phyloP scores from a whole-genome alignment of 352 stramenopile species.

The Phytophthora nicotianae region DNA sequence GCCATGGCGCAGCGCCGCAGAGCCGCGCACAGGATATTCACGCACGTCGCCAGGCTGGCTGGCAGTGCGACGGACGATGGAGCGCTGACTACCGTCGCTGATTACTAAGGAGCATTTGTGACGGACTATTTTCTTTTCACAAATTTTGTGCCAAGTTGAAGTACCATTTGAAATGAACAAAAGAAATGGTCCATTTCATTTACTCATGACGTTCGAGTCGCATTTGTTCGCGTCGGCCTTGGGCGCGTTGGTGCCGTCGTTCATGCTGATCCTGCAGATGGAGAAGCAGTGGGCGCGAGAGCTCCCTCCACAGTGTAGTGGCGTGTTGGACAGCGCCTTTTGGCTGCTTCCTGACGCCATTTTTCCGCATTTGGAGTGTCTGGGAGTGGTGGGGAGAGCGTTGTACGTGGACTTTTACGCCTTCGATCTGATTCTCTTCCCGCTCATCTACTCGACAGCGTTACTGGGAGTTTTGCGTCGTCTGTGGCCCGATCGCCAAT shows the following conservation, averaged over 20 bases:
- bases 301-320: constrained; percentile 43
- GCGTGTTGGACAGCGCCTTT: constrained; percentile 41
- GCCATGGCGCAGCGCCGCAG: constrained; percentile 38
- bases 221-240: constrained; percentile 39
- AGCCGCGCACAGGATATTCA: constrained; percentile 31
- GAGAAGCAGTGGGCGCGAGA: constrained; percentile 36
- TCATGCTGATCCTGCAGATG: constrained; percentile 42
- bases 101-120: not conserved
- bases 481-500: constrained; percentile 31
- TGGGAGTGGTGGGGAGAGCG: constrained; percentile 31
- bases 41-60: constrained; percentile 27
- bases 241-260: constrained; percentile 41
- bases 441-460: constrained; percentile 46
- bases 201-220: constrained; percentile 34
- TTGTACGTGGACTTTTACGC: constrained; percentile 52
- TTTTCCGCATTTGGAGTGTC: constrained; percentile 45
- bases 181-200: too few relatives aligned
- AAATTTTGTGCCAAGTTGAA: not conserved
- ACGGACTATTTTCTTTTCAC: not conserved
- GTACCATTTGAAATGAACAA: too few relatives aligned
- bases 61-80: not conserved
- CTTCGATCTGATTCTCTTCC: constrained; percentile 58
- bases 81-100: constrained; percentile 1
- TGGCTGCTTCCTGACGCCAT: constrained; percentile 36
- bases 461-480: constrained; percentile 34